Evolutionary conservation across 2,329 filamentous ascomycete genomes (phyloP).

Genomic region (Uncinocarpus reesii): DNA sequence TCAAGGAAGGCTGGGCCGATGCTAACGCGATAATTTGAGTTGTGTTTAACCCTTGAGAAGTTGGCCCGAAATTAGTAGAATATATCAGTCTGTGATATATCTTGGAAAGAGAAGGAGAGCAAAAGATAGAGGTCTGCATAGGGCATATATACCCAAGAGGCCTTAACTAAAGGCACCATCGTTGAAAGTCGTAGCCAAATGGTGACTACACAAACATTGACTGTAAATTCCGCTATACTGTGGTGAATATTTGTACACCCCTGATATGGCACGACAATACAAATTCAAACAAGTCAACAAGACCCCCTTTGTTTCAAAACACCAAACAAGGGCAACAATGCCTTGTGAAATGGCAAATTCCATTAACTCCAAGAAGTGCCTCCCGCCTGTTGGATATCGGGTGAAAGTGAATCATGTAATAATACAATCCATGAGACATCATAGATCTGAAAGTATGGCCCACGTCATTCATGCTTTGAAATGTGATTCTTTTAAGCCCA

Average conservation of each 20-base stretch:
- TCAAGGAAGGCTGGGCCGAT: no score
- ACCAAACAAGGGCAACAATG: conserved; percentile 10
- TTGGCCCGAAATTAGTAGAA: no score
- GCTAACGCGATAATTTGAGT: no score
- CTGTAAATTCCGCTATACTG: not conserved
- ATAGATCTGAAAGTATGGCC: not conserved
- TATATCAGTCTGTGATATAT: not conserved
- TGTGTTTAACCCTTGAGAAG: no score
- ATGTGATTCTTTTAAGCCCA: no score
- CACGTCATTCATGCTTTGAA: conserved; percentile 2
- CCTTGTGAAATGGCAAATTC: conserved; percentile 7
- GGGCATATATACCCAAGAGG: conserved; percentile 2
- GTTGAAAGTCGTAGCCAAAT: not conserved
- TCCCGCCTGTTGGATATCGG: not conserved
- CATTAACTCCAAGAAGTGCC: conserved; percentile 10
- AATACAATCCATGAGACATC: conserved; percentile 5
- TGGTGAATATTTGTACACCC: not conserved
- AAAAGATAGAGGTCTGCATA: not conserved
- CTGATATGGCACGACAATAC: conserved; percentile 3
- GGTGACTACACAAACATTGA: conserved; percentile 10
- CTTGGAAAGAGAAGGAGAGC: not conserved
- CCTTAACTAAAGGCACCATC: not conserved
- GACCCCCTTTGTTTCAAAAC: conserved; percentile 6
- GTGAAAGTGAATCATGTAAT: not conserved
- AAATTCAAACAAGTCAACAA: conserved; percentile 9